Percentiles rank a stretch among this genome's conserved stretches.
phyloP scores from a whole-genome alignment of 176 grass and related monocot species.

The Neostapfia colusana region DNA sequence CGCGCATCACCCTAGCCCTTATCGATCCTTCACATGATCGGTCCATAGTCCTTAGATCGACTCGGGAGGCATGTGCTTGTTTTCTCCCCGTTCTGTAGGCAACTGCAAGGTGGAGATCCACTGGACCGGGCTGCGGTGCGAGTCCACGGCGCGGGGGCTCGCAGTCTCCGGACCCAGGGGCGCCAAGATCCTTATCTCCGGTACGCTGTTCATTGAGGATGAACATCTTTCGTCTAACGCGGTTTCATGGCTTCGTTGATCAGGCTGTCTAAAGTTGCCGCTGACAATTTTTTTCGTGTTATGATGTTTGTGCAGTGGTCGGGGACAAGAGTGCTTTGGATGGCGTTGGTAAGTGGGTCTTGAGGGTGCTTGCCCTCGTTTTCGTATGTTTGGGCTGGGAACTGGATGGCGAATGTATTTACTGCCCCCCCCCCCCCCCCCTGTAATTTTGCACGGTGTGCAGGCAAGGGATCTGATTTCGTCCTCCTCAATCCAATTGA shows the following conservation, averaged over 20 bases:
- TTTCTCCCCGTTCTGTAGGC: conserved; percentile 33
- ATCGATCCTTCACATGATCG: background rate
- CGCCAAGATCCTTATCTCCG: conserved; percentile 55
- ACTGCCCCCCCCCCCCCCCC: no score
- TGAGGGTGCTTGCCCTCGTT: background rate
- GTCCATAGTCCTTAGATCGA: background rate
- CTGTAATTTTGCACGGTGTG: conserved; percentile 5
- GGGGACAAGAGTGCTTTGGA: conserved; percentile 30
- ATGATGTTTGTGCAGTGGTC: conserved; percentile 42
- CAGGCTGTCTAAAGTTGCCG: background rate
- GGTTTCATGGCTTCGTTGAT: background rate
- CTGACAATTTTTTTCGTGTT: conserved; percentile 1
- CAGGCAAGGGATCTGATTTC: conserved; percentile 38
- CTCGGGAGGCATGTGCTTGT: background rate
- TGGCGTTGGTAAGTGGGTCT: conserved; percentile 36
- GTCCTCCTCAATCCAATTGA: conserved; percentile 66
- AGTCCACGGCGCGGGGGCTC: conserved; percentile 45
- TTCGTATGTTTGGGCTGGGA: background rate
- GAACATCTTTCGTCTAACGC: background rate
- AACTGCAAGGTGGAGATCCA: conserved; percentile 78
- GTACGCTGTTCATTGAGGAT: conserved; percentile 1
- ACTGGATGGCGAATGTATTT: background rate
- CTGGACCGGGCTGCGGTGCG: conserved; percentile 40
- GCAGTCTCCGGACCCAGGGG: conserved; percentile 49
- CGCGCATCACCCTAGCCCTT: conserved; percentile 2